Evolutionary conservation across 805 yeast genomes (phyloP), one percentile per base, ranked within the genome.

Genomic region (Lipomyces yamanashiensis): DNA sequence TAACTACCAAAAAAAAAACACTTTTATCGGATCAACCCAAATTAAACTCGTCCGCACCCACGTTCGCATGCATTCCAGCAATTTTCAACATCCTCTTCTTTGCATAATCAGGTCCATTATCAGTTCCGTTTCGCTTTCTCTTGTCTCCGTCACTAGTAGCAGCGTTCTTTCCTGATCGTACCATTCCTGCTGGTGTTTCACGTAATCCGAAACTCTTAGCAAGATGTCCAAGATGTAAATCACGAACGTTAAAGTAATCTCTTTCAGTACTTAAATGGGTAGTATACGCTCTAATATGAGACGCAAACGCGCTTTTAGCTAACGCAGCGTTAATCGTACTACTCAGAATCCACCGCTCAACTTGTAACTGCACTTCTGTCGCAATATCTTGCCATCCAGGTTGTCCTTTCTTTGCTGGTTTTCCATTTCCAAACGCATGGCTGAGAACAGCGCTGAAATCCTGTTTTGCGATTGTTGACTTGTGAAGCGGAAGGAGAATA

Each of bases 121-220:
- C 51, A 62, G 59, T 61, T 56, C 69, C 67, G 17, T 61, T 36
- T 55, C 61, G 52, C 67, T 45, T 51, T 44, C 65, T 71, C 72
- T 50, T 73, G 56, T 59, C 71, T 12, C 58, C 65, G 50, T 68
- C 50, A 19, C 57, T 57, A 69, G 74, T 39, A 72, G 76, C 40
- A 64, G 71, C 45, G 7, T 66, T 59, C 43, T 77, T 71, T 41
- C 77, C 75, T 39, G 92, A 49, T 91, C 73, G 89, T 80, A 70
- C 84, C 85, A 79, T 89, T 47, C 47, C 52, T 6, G 63, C 91
- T 36, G 99, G 99, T 7, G 96, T 88, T 71, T 95, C 99, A 76
- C 99, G 85, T 58, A 95, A 79, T 1, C 93, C 99, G 76, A 96
- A 96, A 67, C 95, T 84, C 75, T 95, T 95, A 21, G 98, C 98